These are phyloP conservation scores for Tetrahymena thermophila DNA, from an alignment of 73 alveolate species.

Conservation along the genomic window DNA sequence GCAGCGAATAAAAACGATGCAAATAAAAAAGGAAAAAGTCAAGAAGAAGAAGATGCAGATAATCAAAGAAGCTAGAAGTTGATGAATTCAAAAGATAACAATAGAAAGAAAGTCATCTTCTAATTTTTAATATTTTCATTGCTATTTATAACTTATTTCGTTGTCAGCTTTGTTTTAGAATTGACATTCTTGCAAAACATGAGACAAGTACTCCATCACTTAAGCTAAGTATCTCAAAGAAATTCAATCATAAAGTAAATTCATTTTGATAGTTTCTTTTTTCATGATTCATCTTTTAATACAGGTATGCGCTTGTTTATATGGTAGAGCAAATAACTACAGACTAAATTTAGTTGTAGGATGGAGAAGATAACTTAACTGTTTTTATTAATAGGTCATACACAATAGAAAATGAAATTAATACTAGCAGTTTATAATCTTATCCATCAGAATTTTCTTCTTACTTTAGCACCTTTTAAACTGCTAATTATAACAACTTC, in stretches of 20 bases:
- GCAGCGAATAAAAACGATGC: background rate
- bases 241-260: background rate
- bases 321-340: conserved; percentile 28
- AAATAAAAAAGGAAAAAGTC: background rate
- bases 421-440: conserved; percentile 14
- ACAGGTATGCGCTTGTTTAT: conserved; percentile 19
- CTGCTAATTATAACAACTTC: conserved; percentile 32
- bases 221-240: conserved; percentile 24
- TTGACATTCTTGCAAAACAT: conserved; percentile 8
- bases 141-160: conserved; percentile 18
- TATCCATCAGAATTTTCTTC: conserved; percentile 28
- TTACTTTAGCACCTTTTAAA: conserved; percentile 5
- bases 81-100: conserved; percentile 32
- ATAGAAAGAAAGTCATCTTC: conserved; percentile 31
- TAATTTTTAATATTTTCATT: conserved; percentile 16
- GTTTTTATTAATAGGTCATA: conserved; percentile 4
- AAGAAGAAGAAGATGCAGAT: conserved; percentile 35
- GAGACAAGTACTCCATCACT: conserved; percentile 12
- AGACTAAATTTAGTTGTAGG: background rate
- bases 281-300: background rate
- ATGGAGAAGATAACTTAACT: conserved; percentile 12
- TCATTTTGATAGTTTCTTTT: background rate
- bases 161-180: conserved; percentile 32
- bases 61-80: conserved; percentile 18
- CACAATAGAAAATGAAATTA: conserved; percentile 9